Conservation (phyloP, 257 asterid genomes). For the Asclepias syriaca region DNA sequence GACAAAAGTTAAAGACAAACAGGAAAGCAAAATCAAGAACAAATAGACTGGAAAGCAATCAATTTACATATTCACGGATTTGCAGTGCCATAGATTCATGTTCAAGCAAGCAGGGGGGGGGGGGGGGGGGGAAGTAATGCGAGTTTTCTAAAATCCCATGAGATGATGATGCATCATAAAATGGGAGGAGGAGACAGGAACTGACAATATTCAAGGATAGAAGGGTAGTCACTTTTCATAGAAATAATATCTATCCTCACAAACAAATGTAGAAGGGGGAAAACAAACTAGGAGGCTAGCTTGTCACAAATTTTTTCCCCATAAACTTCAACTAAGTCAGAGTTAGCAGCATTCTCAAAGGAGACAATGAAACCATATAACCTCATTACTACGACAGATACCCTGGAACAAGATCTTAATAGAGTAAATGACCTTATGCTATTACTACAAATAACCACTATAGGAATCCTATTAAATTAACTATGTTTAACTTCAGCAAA, state of each 20-base stretch:
- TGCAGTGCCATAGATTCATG: neutral
- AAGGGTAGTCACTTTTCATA: too few species aligned
- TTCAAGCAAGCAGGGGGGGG: neutral
- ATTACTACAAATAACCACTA: neutral
- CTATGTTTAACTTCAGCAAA: neutral
- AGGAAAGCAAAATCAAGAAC: neutral
- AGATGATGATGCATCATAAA: neutral
- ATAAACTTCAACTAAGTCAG: too few species aligned
- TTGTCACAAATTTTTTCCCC: neutral
- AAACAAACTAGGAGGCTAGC: neutral
- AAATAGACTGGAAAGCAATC: neutral
- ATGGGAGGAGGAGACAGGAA: too few species aligned
- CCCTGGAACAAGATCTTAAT: neutral
- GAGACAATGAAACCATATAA: neutral
- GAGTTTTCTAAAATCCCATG: neutral
- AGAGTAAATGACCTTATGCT: neutral
- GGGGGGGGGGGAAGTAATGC: too few species aligned
- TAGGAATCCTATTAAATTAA: neutral
- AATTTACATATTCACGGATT: neutral
- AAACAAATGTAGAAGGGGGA: neutral
- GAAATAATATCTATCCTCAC: too few species aligned
- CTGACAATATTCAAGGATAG: too few species aligned
- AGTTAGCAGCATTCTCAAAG: neutral
- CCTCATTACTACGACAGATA: neutral
- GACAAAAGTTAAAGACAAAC: neutral